Conservation (phyloP, 768 basidiomycete genomes). For the Multifurca ochricompacta region DNA sequence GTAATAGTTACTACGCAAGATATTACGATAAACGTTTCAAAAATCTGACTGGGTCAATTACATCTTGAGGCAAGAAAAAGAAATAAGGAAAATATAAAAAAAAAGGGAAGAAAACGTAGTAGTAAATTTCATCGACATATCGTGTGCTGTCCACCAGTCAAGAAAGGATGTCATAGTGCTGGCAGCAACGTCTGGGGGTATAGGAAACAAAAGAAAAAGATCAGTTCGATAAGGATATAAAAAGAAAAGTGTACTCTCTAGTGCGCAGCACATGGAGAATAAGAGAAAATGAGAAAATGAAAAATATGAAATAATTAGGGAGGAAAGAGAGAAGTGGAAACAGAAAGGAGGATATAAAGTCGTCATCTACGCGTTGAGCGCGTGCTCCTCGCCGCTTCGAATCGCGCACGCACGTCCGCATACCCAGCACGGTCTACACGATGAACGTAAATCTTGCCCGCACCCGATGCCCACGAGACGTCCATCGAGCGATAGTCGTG, state of each 20-base stretch:
- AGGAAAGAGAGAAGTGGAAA: background rate
- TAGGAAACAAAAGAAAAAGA: background rate
- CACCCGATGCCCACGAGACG: constrained; percentile 73
- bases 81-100: background rate
- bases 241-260: background rate
- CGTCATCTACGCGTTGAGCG: constrained; percentile 16
- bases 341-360: too few species aligned
- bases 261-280: background rate
- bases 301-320: background rate
- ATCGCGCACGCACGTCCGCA: constrained; percentile 17
- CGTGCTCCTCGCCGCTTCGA: constrained; percentile 17
- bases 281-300: background rate
- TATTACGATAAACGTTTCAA: background rate
- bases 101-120: too few species aligned
- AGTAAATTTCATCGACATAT: background rate
- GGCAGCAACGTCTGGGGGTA: background rate
- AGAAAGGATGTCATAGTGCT: background rate
- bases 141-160: constrained; percentile 1
- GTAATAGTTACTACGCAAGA: constrained; percentile 11
- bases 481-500: constrained; percentile 27
- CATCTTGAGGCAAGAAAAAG: background rate
- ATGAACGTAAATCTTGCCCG: constrained; percentile 69
- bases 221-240: background rate
- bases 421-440: constrained; percentile 70
- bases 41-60: constrained; percentile 1